Percentiles rank a stretch among this genome's conserved stretches.
These are phyloP conservation scores for Misopates orontium DNA, from an alignment of 257 asterid genomes.

Conservation along the genomic window DNA sequence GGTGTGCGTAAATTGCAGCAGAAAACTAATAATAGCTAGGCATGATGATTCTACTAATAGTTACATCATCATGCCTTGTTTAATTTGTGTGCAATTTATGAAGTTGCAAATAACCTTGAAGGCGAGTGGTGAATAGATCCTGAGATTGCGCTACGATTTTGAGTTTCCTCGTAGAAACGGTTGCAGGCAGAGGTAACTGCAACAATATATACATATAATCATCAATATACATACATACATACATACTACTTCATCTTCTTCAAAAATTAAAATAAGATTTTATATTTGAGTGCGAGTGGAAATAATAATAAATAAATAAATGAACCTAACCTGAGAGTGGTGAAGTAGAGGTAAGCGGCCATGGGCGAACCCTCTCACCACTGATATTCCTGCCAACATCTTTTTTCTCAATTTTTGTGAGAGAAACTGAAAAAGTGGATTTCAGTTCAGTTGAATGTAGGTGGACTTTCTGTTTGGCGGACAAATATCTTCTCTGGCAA, in stretches of 20 bases:
- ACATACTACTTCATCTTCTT: too few relatives aligned
- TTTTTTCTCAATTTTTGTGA: constrained; percentile 19
- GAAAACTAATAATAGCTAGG: too few relatives aligned
- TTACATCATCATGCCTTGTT: too few relatives aligned
- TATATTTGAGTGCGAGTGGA: too few relatives aligned
- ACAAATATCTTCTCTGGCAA: constrained; percentile 14
- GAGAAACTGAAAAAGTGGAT: neutral
- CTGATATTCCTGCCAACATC: constrained; percentile 70
- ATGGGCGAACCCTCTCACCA: constrained; percentile 46
- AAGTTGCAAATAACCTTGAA: constrained; percentile 57
- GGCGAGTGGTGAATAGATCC: constrained; percentile 73
- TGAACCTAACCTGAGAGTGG: constrained; percentile 47
- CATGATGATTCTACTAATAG: too few relatives aligned
- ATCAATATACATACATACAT: neutral
- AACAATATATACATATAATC: constrained; percentile 15
- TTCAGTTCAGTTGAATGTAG: neutral
- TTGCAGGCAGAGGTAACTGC: constrained; percentile 49
- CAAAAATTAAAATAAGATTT: neutral
- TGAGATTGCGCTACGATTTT: constrained; percentile 60
- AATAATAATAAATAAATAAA: too few relatives aligned
- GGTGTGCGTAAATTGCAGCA: too few relatives aligned
- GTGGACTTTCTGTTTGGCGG: constrained; percentile 2
- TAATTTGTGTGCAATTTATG: neutral
- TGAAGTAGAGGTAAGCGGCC: constrained; percentile 52
- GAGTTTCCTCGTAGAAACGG: constrained; percentile 38